phyloP scores from a whole-genome alignment of 768 basidiomycete species.

The Lactarius psammicola region DNA sequence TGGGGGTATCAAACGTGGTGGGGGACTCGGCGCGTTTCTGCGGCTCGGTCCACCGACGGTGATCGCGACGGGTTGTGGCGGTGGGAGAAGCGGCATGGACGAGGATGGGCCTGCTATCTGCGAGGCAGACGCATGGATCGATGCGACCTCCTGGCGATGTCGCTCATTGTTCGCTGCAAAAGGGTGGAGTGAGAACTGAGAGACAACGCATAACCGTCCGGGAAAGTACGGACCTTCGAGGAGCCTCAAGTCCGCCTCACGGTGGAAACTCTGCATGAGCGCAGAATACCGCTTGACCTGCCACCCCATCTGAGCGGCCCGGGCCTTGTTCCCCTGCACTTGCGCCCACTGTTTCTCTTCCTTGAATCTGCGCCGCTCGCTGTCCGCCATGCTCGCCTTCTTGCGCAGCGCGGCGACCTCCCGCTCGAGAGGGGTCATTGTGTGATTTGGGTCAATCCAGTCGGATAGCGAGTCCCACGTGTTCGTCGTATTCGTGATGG shows the following conservation, averaged over 20 bases:
- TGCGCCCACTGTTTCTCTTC: slow-evolving; percentile 88
- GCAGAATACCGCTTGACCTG: slow-evolving; percentile 79
- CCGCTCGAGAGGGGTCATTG: slow-evolving; percentile 64
- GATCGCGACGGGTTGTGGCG: slow-evolving; percentile 19
- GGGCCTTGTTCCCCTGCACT: slow-evolving; percentile 70
- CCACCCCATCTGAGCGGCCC: slow-evolving; percentile 79
- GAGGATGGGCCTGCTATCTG: slow-evolving; percentile 21
- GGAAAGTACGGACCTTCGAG: slow-evolving; percentile 52
- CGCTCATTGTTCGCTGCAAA: slow-evolving; percentile 32
- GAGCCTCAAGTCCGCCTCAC: slow-evolving; percentile 70
- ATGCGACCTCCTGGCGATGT: slow-evolving; percentile 27
- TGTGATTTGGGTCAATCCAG: slow-evolving; percentile 54
- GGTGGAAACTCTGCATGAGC: slow-evolving; percentile 75
- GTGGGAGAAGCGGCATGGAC: slow-evolving; percentile 8
- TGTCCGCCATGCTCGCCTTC: slow-evolving; percentile 77
- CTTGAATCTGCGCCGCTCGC: slow-evolving; percentile 76
- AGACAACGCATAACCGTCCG: background rate
- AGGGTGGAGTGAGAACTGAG: slow-evolving; percentile 23
- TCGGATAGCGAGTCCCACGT: slow-evolving; percentile 72
- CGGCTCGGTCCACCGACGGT: slow-evolving; percentile 14
- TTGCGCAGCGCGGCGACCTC: slow-evolving; percentile 75
- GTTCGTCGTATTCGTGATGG: slow-evolving; percentile 42
- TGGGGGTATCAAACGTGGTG: slow-evolving; percentile 20
- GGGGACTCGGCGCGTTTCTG: slow-evolving; percentile 10
- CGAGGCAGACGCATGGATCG: slow-evolving; percentile 26